A percentile compares a stretch with the other conserved stretches of the same genome.
Evolutionary conservation across 2,329 filamentous ascomycete genomes (phyloP).

Genomic region (Diaporthe nobilis): DNA sequence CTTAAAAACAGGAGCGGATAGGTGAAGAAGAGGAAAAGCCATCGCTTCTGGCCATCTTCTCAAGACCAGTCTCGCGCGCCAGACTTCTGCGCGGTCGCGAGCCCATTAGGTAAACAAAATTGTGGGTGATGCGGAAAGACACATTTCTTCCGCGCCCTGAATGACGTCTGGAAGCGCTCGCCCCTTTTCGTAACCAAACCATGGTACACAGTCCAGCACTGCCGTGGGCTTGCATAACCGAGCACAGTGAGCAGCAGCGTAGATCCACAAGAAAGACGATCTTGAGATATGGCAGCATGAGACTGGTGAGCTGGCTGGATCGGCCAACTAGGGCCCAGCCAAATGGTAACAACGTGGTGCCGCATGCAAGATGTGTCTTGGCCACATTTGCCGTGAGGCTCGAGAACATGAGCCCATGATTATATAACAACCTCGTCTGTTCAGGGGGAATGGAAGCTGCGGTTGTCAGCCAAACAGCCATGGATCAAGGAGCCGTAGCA

Average conservation of each 20-base stretch:
- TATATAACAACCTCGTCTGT: not conserved
- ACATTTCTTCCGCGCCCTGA: constrained; percentile 11
- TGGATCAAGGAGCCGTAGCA: not conserved
- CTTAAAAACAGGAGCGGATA: not conserved
- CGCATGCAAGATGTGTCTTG: not conserved
- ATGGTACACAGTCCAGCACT: not conserved
- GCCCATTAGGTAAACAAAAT: constrained; percentile 28
- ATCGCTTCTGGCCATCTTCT: not conserved
- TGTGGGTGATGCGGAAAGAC: constrained; percentile 11
- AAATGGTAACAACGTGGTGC: not conserved
- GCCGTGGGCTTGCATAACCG: constrained; percentile 18
- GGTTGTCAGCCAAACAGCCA: not conserved
- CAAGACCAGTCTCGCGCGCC: not conserved
- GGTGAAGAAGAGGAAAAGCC: not conserved
- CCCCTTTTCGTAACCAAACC: constrained; percentile 20
- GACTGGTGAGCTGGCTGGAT: not conserved
- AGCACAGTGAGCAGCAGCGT: not conserved
- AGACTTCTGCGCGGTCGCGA: constrained; percentile 19
- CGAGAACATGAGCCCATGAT: not conserved
- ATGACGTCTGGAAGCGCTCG: constrained; percentile 26
- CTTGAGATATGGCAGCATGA: not conserved
- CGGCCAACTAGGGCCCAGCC: not conserved
- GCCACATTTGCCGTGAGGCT: not conserved
- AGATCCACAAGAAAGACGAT: constrained; percentile 10
- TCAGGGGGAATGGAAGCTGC: not conserved